Evolutionary conservation across 1,284 basidiomycete species (phyloP).

Genomic region (Apiotrichum gamsii): DNA sequence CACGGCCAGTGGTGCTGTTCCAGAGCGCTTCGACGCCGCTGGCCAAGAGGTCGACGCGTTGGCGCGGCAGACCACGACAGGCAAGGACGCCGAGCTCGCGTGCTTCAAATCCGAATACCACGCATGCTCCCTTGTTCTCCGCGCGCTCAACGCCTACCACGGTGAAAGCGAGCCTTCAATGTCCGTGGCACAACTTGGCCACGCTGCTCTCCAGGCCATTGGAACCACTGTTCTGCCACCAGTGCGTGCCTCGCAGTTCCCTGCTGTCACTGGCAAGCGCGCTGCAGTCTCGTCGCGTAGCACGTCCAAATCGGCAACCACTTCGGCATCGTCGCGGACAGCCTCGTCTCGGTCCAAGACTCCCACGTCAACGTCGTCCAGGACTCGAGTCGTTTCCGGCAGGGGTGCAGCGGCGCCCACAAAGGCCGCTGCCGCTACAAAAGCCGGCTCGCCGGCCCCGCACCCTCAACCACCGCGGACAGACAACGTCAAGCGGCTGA

Average conservation of each 20-base stretch:
- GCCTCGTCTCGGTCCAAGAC: neutral
- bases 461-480: slow-evolving; percentile 22
- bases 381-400: neutral
- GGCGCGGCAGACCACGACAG: slow-evolving; percentile 8
- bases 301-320: too few species aligned
- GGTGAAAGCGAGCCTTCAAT: slow-evolving; percentile 14
- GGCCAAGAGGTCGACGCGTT: neutral
- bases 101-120: slow-evolving; percentile 24
- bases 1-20: slow-evolving; percentile 16
- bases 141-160: slow-evolving; percentile 30
- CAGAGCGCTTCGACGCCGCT: slow-evolving; percentile 19
- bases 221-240: slow-evolving; percentile 25
- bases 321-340: too few species aligned
- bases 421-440: neutral
- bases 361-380: neutral
- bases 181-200: slow-evolving; percentile 13
- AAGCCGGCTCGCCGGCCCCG: neutral
- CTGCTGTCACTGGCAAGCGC: slow-evolving; percentile 1
- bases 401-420: neutral
- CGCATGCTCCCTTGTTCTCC: slow-evolving; percentile 18
- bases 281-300: neutral
- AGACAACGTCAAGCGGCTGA: slow-evolving; percentile 53
- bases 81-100: slow-evolving; percentile 16
- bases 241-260: neutral
- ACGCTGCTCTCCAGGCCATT: slow-evolving; percentile 20